These are phyloP conservation scores for Pelargonium citronellum DNA, from an alignment of 441 rosid genomes.

Conservation along the genomic window DNA sequence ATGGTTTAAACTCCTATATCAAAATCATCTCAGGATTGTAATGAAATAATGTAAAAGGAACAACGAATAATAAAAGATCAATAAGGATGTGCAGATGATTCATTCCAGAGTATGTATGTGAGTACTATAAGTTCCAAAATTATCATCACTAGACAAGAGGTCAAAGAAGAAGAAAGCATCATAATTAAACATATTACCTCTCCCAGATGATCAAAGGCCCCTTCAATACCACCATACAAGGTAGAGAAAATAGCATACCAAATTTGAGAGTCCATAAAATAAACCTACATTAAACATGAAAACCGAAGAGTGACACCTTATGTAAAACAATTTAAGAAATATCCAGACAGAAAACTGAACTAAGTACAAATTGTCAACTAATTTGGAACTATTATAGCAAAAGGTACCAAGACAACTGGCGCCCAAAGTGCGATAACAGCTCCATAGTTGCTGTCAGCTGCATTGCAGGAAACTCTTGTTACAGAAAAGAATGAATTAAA, in stretches of 20 bases:
- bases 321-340: neutral
- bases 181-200: slow-evolving; percentile 50
- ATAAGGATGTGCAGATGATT: neutral
- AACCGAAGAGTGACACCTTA: slow-evolving; percentile 14
- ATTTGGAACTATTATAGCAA: neutral
- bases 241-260: slow-evolving; percentile 92
- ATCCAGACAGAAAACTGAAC: neutral
- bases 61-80: neutral
- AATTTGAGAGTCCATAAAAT: slow-evolving; percentile 94
- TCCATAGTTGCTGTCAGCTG: slow-evolving; percentile 65
- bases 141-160: neutral
- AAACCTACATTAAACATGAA: slow-evolving; percentile 49
- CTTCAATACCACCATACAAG: slow-evolving; percentile 79
- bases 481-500: slow-evolving; percentile 15
- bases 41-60: neutral
- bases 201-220: slow-evolving; percentile 95
- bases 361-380: neutral
- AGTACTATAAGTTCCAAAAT: neutral
- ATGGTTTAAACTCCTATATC: neutral
- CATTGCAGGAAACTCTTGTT: slow-evolving; percentile 25
- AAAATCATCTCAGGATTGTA: neutral
- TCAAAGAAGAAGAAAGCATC: neutral
- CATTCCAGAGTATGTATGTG: neutral
- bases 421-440: slow-evolving; percentile 81
- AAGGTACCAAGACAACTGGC: slow-evolving; percentile 66